phyloP scores from a whole-genome alignment of 2,329 filamentous ascomycete species.

The Xylaria sp. region DNA sequence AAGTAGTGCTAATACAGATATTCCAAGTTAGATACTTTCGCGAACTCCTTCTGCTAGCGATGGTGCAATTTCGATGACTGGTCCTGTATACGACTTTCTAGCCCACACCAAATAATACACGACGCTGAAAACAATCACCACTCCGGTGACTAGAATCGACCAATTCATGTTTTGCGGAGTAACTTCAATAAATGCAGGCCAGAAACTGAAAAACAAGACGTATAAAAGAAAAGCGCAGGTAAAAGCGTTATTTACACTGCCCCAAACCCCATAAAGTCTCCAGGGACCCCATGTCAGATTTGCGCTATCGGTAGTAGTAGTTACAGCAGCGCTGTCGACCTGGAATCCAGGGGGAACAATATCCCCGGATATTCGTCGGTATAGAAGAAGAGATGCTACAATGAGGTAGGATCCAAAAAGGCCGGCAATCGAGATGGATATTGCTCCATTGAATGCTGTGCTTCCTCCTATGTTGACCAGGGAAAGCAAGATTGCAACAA shows the following conservation, averaged over 20 bases:
- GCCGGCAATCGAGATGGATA: background rate
- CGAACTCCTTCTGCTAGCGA: no score
- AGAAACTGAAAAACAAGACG: background rate
- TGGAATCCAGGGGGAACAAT: background rate
- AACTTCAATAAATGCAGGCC: background rate
- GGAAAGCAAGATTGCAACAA: background rate
- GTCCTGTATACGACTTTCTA: background rate
- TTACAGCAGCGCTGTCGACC: background rate
- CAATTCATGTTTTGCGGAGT: background rate
- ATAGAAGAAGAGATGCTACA: background rate
- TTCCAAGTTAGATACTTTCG: no score
- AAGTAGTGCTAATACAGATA: no score
- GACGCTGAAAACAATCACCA: background rate
- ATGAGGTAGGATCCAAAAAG: background rate
- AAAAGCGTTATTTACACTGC: background rate
- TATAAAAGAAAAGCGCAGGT: background rate
- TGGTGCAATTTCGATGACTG: background rate
- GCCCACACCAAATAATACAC: background rate
- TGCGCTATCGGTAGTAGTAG: background rate
- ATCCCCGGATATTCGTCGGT: background rate
- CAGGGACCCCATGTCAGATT: background rate
- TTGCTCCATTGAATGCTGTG: background rate
- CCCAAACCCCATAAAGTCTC: background rate
- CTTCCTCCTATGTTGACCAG: background rate
- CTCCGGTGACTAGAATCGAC: background rate